These are phyloP conservation scores for Prunus armeniaca DNA, from an alignment of 306 rosid species.

Conservation along the genomic window DNA sequence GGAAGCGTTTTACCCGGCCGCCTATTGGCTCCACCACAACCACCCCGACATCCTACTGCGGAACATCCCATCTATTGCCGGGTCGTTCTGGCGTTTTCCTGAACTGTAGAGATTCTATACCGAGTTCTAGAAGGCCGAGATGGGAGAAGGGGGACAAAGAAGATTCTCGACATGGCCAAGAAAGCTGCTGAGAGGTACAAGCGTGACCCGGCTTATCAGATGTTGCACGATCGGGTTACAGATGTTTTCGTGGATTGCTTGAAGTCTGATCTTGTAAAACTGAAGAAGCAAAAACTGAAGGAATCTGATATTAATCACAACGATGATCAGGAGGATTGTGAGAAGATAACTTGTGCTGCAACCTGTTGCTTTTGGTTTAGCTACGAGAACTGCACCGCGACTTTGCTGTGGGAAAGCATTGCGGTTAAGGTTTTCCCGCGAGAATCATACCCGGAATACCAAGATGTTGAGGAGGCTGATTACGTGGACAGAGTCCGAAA, in stretches of 20 bases:
- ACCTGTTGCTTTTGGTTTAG: background rate
- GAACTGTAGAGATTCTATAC: background rate
- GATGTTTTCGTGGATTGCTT: background rate
- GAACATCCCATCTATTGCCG: background rate
- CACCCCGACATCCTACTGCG: background rate
- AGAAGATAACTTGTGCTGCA: background rate
- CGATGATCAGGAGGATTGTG: background rate
- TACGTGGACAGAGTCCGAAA: too few species aligned
- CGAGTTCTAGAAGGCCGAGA: background rate
- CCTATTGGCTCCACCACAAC: background rate
- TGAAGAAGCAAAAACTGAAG: background rate
- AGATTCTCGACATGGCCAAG: background rate
- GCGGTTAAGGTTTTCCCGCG: slow-evolving; percentile 49
- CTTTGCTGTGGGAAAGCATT: slow-evolving; percentile 46
- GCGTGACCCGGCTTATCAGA: background rate
- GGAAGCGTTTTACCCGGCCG: background rate
- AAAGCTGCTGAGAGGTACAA: background rate
- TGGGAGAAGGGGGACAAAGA: background rate
- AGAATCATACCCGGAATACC: too few species aligned
- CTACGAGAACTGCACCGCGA: background rate
- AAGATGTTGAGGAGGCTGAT: too few species aligned
- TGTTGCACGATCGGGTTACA: background rate
- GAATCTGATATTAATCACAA: background rate
- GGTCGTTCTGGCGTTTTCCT: background rate
- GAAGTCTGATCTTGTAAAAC: background rate